These are phyloP conservation scores for Debaryomycetaceae sp. DNA, from an alignment of 1,139 yeast species.

Conservation along the genomic window DNA sequence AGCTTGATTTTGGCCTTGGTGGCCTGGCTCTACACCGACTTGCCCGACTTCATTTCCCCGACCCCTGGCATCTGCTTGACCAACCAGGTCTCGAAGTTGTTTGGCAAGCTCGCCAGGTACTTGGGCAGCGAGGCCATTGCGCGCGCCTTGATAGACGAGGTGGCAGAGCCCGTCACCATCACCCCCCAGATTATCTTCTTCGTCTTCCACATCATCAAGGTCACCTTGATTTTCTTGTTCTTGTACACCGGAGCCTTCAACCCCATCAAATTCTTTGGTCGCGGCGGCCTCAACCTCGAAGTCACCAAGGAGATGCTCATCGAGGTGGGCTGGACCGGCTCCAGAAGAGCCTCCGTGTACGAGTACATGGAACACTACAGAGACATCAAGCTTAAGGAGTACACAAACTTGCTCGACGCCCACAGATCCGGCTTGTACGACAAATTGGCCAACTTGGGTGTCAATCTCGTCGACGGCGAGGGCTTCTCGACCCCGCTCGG, in stretches of 20 bases:
- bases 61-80: conserved; percentile 89
- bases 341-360: conserved; percentile 66
- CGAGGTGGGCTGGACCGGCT: conserved; percentile 88
- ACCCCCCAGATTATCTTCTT: conserved; percentile 69
- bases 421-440: conserved; percentile 69
- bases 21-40: conserved; percentile 85
- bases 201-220: conserved; percentile 64
- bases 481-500: conserved; percentile 69
- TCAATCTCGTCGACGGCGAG: conserved; percentile 67
- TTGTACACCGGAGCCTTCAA: conserved; percentile 72
- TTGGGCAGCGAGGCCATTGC: conserved; percentile 39
- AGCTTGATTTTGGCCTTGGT: conserved; percentile 44
- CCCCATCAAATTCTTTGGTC: conserved; percentile 45
- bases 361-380: conserved; percentile 75
- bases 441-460: conserved; percentile 58
- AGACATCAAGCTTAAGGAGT: conserved; percentile 57
- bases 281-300: conserved; percentile 28
- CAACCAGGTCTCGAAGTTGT: conserved; percentile 48
- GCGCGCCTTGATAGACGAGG: conserved; percentile 45
- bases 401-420: conserved; percentile 79
- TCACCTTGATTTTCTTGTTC: conserved; percentile 50
- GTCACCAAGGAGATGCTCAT: conserved; percentile 56
- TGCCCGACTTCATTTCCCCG: conserved; percentile 85
- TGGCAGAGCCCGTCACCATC: conserved; percentile 33
- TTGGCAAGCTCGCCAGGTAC: conserved; percentile 30